A percentile compares a stretch with the other conserved stretches of the same genome.
These are phyloP conservation scores for Ophiosphaerella korrae DNA, from an alignment of 2,329 filamentous ascomycete species.

Conservation along the genomic window DNA sequence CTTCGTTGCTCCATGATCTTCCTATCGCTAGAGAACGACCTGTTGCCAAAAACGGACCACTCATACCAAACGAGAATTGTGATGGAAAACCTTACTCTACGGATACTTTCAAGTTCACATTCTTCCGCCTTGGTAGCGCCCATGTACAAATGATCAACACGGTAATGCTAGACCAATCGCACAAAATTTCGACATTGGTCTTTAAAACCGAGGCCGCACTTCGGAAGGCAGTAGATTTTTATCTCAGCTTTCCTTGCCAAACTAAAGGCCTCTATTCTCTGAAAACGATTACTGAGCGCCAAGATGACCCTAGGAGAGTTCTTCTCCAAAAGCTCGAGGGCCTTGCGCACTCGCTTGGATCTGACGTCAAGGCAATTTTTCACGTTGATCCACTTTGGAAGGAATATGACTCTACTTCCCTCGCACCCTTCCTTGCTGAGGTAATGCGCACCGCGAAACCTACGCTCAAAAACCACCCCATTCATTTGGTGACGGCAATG, in stretches of 20 bases:
- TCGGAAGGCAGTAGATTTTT: neutral
- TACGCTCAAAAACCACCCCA: too few species aligned
- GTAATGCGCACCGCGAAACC: too few species aligned
- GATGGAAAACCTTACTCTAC: neutral
- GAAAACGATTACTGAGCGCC: neutral
- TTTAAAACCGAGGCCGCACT: neutral
- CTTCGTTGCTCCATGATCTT: slow-evolving; percentile 14
- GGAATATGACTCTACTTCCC: too few species aligned
- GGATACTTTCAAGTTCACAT: neutral
- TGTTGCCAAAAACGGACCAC: neutral
- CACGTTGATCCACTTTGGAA: neutral
- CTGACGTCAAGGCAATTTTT: neutral
- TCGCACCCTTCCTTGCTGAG: too few species aligned
- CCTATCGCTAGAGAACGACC: slow-evolving; percentile 11
- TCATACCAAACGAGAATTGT: neutral
- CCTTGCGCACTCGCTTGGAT: neutral
- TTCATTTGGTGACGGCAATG: too few species aligned
- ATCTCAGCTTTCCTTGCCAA: neutral
- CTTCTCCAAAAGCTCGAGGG: neutral
- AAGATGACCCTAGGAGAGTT: neutral
- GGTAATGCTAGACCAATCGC: neutral
- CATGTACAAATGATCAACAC: neutral
- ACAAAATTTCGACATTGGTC: neutral
- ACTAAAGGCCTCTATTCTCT: neutral
- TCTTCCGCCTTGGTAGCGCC: neutral